Evolutionary conservation across 768 basidiomycete genomes (phyloP).

Genomic region (Mycena galopus): DNA sequence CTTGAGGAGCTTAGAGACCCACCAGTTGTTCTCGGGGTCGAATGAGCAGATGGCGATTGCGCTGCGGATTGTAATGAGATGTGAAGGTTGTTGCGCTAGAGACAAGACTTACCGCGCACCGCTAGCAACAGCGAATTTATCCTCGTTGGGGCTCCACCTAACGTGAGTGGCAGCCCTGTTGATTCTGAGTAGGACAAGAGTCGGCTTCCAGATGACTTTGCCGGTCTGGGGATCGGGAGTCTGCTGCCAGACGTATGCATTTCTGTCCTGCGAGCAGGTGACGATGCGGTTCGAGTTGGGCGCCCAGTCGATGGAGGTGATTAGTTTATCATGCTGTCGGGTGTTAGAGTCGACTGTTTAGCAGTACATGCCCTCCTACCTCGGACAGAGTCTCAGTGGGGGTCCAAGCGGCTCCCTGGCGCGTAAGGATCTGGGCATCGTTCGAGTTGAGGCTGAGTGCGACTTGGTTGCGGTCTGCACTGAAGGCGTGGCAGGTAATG

Average conservation of each 20-base stretch:
- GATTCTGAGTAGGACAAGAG: slow-evolving; percentile 93
- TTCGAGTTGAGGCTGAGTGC: slow-evolving; percentile 92
- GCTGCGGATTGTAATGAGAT: slow-evolving; percentile 52
- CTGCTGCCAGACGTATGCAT: slow-evolving; percentile 98
- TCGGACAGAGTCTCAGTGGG: slow-evolving; percentile 85
- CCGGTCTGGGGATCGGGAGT: slow-evolving; percentile 81
- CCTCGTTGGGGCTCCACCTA: slow-evolving; percentile 96
- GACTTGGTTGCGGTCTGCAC: slow-evolving; percentile 86
- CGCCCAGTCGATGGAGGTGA: slow-evolving; percentile 99
- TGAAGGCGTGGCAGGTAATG: slow-evolving; percentile 93
- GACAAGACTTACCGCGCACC: slow-evolving; percentile 82
- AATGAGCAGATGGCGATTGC: slow-evolving; percentile 97
- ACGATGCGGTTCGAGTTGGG: slow-evolving; percentile 97
- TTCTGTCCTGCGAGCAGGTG: slow-evolving; percentile 98
- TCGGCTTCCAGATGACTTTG: slow-evolving; percentile 89
- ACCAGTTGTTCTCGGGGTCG: slow-evolving; percentile 98
- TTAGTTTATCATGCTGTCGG: slow-evolving; percentile 92
- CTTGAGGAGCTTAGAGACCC: slow-evolving; percentile 97
- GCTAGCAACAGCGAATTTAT: slow-evolving; percentile 98
- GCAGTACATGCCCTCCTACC: slow-evolving; percentile 57
- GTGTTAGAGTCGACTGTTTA: neutral
- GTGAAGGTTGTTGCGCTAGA: neutral
- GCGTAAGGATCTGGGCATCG: slow-evolving; percentile 85
- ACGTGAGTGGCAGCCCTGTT: slow-evolving; percentile 97
- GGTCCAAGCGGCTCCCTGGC: slow-evolving; percentile 77